These are phyloP conservation scores for Ophiostoma pallidulum DNA, from an alignment of 2,329 filamentous ascomycete species.

Conservation along the genomic window DNA sequence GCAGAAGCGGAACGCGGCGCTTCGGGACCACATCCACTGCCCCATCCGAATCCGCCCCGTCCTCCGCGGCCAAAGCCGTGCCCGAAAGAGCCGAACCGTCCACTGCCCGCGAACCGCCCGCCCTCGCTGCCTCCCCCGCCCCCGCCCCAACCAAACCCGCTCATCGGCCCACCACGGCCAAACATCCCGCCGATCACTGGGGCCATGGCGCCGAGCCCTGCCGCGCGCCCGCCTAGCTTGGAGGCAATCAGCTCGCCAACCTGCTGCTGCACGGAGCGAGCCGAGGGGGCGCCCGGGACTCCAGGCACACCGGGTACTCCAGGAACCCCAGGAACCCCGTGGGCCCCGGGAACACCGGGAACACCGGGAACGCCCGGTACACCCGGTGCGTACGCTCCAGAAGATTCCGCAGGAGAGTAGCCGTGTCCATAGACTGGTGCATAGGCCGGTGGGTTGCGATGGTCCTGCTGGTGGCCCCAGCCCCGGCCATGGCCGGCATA, in stretches of 20 bases:
- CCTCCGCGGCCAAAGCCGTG: no score
- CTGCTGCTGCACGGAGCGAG: background rate
- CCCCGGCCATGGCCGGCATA: background rate
- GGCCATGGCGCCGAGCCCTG: background rate
- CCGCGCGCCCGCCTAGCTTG: background rate
- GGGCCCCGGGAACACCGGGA: background rate
- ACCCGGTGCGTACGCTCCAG: background rate
- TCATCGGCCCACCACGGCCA: slow-evolving; percentile 4
- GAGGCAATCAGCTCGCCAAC: slow-evolving; percentile 4
- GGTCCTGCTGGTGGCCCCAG: background rate
- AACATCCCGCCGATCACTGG: slow-evolving; percentile 7
- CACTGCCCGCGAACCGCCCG: slow-evolving; percentile 2
- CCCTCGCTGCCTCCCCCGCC: slow-evolving; percentile 2
- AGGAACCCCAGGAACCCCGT: background rate
- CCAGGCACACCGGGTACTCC: slow-evolving; percentile 1
- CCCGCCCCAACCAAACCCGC: slow-evolving; percentile 9
- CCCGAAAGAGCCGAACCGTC: background rate
- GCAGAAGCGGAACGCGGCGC: slow-evolving; percentile 1
- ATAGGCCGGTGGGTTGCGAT: background rate
- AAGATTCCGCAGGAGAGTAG: background rate
- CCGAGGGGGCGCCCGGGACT: background rate
- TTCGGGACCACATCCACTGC: no score
- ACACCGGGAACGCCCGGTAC: background rate
- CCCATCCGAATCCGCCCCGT: slow-evolving; percentile 15
- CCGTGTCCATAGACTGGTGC: no score